A percentile compares a stretch with the other conserved stretches of the same genome.
phyloP scores from a whole-genome alignment of 306 rosid species.

The Inga oerstediana region DNA sequence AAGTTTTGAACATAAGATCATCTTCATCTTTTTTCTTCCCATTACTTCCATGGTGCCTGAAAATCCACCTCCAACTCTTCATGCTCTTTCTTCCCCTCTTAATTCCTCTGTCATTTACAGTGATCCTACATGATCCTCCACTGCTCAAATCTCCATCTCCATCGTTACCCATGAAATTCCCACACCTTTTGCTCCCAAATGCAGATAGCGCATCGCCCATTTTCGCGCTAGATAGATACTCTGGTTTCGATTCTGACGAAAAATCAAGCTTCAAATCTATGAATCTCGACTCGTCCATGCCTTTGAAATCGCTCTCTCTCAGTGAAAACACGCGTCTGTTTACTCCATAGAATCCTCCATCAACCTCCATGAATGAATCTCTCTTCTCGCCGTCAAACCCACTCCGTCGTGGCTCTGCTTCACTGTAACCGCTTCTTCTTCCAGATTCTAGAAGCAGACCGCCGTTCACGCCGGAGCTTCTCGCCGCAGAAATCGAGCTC shows the following conservation, averaged over 20 bases:
- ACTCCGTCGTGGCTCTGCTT: conserved; percentile 87
- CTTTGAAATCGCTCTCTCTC: conserved; percentile 87
- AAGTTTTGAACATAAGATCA: conserved; percentile 61
- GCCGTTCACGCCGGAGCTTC: conserved; percentile 90
- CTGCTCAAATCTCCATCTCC: conserved; percentile 47
- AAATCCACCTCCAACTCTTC: conserved; percentile 94
- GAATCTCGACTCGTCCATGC: conserved; percentile 84
- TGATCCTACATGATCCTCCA: conserved; percentile 91
- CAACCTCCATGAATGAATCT: conserved; percentile 44
- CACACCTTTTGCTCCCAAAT: conserved; percentile 68
- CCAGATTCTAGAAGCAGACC: conserved; percentile 79
- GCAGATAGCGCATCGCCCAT: conserved; percentile 49
- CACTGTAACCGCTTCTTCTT: conserved; percentile 90
- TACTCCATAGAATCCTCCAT: conserved; percentile 50
- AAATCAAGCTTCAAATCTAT: conserved; percentile 91
- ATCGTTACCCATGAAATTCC: conserved; percentile 48
- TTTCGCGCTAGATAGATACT: conserved; percentile 43
- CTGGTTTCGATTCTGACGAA: conserved; percentile 63
- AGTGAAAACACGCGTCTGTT: conserved; percentile 80
- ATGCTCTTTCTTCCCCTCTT: conserved; percentile 73
- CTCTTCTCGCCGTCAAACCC: conserved; percentile 63
- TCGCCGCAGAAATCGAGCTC: conserved; percentile 92
- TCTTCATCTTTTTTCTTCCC: conserved; percentile 70
- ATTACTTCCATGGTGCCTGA: conserved; percentile 52
- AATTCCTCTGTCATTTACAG: conserved; percentile 75